Conservation (phyloP, 192 early-diverging fungal genomes). For the Backusella macrospora region DNA sequence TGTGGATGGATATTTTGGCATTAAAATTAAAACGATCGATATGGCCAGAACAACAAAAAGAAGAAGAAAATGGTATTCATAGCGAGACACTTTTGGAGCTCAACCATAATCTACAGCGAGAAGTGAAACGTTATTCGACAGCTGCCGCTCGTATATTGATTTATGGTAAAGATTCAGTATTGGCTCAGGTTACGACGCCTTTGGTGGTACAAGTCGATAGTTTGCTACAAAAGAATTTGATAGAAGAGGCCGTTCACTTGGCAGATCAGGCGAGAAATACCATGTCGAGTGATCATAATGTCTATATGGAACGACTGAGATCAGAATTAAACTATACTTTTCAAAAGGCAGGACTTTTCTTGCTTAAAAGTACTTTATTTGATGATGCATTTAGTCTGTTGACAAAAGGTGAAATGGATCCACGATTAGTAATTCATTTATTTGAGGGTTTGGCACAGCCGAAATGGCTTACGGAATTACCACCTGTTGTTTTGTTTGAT, state of each 20-base stretch:
- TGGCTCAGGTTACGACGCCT: constrained; percentile 62
- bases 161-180: constrained; percentile 57
- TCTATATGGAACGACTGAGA: constrained; percentile 51
- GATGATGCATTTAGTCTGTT: constrained; percentile 67
- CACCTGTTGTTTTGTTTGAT: constrained; percentile 42
- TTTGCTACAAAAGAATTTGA: constrained; percentile 56
- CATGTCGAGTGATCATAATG: constrained; percentile 47
- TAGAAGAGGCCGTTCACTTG: constrained; percentile 65
- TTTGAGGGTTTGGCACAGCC: constrained; percentile 46
- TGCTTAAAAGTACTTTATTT: constrained; percentile 65
- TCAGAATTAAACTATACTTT: constrained; percentile 60
- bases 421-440: constrained; percentile 52
- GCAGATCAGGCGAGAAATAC: constrained; percentile 53
- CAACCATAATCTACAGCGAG: constrained; percentile 13
- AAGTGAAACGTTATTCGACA: constrained; percentile 36
- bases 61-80: not conserved
- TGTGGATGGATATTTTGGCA: constrained; percentile 50
- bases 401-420: constrained; percentile 67
- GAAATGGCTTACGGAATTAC: constrained; percentile 30
- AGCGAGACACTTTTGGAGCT: constrained; percentile 8
- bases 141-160: constrained; percentile 58
- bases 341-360: constrained; percentile 66
- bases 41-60: constrained; percentile 11
- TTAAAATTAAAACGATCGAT: constrained; percentile 21
- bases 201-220: constrained; percentile 59